Conservation (phyloP, 2,329 filamentous ascomycete species). For the Zymoseptoria pseudotritici region DNA sequence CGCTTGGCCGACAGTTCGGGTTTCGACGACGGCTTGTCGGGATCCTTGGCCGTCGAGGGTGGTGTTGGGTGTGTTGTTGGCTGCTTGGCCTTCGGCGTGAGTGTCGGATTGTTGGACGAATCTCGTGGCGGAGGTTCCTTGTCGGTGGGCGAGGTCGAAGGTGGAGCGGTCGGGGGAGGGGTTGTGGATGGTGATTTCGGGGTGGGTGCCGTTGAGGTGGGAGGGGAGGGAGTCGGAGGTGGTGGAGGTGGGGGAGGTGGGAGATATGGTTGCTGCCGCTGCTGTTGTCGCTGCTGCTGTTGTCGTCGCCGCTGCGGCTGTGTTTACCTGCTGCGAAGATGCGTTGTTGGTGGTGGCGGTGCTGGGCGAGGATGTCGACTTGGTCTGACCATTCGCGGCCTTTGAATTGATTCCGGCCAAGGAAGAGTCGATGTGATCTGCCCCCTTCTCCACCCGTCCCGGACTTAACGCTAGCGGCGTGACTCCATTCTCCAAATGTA, state of each 20-base stretch:
- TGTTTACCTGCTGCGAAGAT: background rate
- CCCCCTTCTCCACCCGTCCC: slow-evolving; percentile 9
- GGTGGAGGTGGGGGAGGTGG: background rate
- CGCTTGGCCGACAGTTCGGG: slow-evolving; percentile 42
- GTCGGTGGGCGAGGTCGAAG: slow-evolving; percentile 13
- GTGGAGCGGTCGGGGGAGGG: background rate
- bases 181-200: background rate
- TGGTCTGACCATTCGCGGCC: background rate
- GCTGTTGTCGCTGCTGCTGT: background rate
- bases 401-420: background rate
- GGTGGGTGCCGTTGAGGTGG: slow-evolving; percentile 7
- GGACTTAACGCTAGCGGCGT: slow-evolving; percentile 22
- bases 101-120: slow-evolving; percentile 37
- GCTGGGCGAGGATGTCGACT: background rate
- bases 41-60: slow-evolving; percentile 39
- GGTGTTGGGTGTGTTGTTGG: slow-evolving; percentile 37
- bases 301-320: background rate
- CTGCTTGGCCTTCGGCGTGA: slow-evolving; percentile 38
- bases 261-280: background rate
- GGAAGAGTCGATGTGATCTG: background rate
- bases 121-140: slow-evolving; percentile 37
- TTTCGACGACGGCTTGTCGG: slow-evolving; percentile 41
- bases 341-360: background rate
- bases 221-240: slow-evolving; percentile 6
- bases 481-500: slow-evolving; percentile 24